Evolutionary conservation across 2,329 filamentous ascomycete species (phyloP), one percentile per base, ranked within the genome.

Genomic region (Penicillium olsonii): DNA sequence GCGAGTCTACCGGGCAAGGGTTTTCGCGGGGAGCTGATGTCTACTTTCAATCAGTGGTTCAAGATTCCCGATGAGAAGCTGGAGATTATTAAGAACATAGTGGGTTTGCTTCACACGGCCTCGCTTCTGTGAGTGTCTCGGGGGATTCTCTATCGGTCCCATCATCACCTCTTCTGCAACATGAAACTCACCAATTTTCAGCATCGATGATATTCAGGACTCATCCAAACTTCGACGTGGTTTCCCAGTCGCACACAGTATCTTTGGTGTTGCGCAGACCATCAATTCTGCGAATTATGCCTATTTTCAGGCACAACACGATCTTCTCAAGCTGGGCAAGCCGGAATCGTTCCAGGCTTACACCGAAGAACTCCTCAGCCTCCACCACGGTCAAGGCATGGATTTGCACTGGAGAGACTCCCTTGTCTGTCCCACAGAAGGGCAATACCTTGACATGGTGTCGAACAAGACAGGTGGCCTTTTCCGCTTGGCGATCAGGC

Each of bases 221-320:
- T 64, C 64, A 44, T 78, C 76, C 1, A 51, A 67, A 12, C 66
- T 78, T 24, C 73, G 76, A 9, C 68, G 77, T 31, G 77, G 77
- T 5, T 62, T 71, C 3, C 75, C 77, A 0, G 73, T 75, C 4
- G 73, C 77, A 0, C 76, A 80, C 60, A 71, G 65, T 41, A 74
- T 79, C 39, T 79, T 76, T 56, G 77, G 77, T 37, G 68, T 65
- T 4, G 70, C 75, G 9, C 77, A 78, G 54, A 77, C 77, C 2
- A 78, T 79, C 60, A 79, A 79, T 63, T 74, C 71, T 10, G 75
- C 75, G 24, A 79, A 76, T 54, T 76, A 76, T 51, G 68, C 73
- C 18, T 78, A 75, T 55, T 76, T 78, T 44, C 61, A 72, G 6
- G 72, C 74, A 15, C 56, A 73, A 24, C 68, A 72, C 49, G 69